phyloP scores from a whole-genome alignment of 139 green algal genomes.

The Microglena sp. region DNA sequence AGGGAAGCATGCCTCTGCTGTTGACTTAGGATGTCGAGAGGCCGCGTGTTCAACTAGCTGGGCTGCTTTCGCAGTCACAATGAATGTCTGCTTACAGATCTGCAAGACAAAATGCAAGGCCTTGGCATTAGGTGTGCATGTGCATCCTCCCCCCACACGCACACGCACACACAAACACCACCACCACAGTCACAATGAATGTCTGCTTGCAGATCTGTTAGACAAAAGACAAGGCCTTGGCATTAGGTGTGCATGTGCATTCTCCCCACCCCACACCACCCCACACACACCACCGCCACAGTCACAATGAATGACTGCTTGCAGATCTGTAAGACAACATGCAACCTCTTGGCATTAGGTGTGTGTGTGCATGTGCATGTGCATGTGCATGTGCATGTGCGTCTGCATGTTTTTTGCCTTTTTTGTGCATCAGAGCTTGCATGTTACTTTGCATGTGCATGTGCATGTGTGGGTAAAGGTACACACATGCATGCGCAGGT shows the following conservation, averaged over 20 bases:
- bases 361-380: not conserved
- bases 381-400: not conserved
- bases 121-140: not conserved
- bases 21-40: not conserved
- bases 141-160: too few species aligned
- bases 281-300: too few species aligned
- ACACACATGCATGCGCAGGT: not conserved
- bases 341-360: slow-evolving; percentile 11
- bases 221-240: slow-evolving; percentile 38
- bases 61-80: slow-evolving; percentile 6
- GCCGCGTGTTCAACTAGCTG: slow-evolving; percentile 6
- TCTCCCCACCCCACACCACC: too few species aligned
- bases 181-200: slow-evolving; percentile 8
- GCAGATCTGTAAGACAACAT: slow-evolving; percentile 37
- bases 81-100: slow-evolving; percentile 7
- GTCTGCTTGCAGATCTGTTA: slow-evolving; percentile 3
- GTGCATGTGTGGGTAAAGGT: too few species aligned
- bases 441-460: too few species aligned
- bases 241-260: not conserved
- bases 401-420: too few species aligned
- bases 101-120: slow-evolving; percentile 42
- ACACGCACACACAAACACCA: too few species aligned
- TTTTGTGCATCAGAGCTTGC: too few species aligned
- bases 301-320: slow-evolving; percentile 8
- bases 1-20: slow-evolving; percentile 3